phyloP scores from a whole-genome alignment of 2,329 filamentous ascomycete genomes.

The Fusarium compactum region DNA sequence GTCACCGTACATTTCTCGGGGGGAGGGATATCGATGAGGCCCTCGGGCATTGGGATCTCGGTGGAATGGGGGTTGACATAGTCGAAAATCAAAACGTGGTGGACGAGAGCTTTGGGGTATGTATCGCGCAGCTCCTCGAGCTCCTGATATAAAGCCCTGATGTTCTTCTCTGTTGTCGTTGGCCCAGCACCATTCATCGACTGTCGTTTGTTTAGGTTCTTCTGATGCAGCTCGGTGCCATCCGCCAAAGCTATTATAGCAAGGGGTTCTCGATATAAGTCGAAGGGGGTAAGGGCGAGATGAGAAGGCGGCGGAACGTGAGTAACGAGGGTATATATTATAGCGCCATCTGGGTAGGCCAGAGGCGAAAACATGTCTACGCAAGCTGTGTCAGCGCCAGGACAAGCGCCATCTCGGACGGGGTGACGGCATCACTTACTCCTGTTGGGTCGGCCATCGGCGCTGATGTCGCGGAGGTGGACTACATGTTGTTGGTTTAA shows the following conservation, averaged over 20 bases:
- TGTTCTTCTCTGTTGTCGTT: slow-evolving; percentile 67
- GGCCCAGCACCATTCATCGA: slow-evolving; percentile 64
- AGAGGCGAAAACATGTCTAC: slow-evolving; percentile 93
- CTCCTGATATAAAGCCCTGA: slow-evolving; percentile 72
- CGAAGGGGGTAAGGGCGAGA: slow-evolving; percentile 85
- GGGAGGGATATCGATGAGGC: slow-evolving; percentile 78
- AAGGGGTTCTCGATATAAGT: slow-evolving; percentile 87
- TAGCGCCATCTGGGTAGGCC: slow-evolving; percentile 85
- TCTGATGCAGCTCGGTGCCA: slow-evolving; percentile 73
- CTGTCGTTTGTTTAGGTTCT: slow-evolving; percentile 65
- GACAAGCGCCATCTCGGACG: slow-evolving; percentile 35
- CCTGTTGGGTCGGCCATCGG: slow-evolving; percentile 85
- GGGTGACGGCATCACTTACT: slow-evolving; percentile 65
- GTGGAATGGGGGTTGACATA: slow-evolving; percentile 64
- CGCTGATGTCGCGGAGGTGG: slow-evolving; percentile 85
- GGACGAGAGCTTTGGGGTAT: slow-evolving; percentile 81
- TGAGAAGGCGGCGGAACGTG: slow-evolving; percentile 84
- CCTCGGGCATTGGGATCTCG: slow-evolving; percentile 71
- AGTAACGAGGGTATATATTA: slow-evolving; percentile 89
- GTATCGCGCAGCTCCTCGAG: slow-evolving; percentile 77
- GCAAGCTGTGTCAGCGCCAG: slow-evolving; percentile 35
- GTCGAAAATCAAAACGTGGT: slow-evolving; percentile 85
- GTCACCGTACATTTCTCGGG: slow-evolving; percentile 76
- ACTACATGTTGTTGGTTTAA: slow-evolving; percentile 85
- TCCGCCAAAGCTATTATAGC: slow-evolving; percentile 88